Evolutionary conservation across 2,329 filamentous ascomycete genomes (phyloP).

Genomic region (Alternaria triticina): DNA sequence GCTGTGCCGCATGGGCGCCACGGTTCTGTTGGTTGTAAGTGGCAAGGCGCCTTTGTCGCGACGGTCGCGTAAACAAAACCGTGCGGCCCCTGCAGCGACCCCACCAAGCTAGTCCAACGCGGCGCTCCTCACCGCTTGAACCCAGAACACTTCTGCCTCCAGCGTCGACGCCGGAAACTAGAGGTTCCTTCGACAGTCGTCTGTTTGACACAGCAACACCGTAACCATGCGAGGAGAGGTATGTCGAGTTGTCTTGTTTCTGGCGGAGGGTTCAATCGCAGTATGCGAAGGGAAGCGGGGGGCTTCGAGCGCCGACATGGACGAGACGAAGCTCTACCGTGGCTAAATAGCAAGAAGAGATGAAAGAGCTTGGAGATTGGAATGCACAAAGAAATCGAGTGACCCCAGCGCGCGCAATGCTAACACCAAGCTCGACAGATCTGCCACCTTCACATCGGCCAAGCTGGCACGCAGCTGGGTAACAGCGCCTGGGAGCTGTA

Average conservation of each 20-base stretch:
- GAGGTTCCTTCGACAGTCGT: conserved; percentile 34
- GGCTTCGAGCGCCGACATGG: conserved; percentile 12
- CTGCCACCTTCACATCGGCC: conserved; percentile 71
- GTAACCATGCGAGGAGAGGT: conserved; percentile 52
- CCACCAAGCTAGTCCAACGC: conserved; percentile 29
- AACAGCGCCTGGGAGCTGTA: conserved; percentile 81
- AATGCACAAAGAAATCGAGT: neutral
- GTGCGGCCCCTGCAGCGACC: conserved; percentile 23
- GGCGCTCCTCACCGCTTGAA: conserved; percentile 24
- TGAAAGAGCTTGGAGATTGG: neutral
- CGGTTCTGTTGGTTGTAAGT: neutral
- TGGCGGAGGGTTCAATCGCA: neutral
- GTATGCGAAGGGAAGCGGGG: neutral
- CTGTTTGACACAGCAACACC: conserved; percentile 45
- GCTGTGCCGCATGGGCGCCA: neutral
- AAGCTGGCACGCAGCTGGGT: conserved; percentile 76
- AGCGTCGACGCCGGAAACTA: conserved; percentile 14
- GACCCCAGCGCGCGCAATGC: neutral
- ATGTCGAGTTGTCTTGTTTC: conserved; percentile 24
- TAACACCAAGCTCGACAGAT: conserved; percentile 54
- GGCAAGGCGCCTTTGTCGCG: conserved; percentile 22
- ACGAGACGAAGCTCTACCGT: conserved; percentile 5
- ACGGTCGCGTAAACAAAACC: conserved; percentile 19
- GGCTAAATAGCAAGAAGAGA: neutral
- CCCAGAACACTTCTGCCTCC: conserved; percentile 20